Evolutionary conservation across 2,329 filamentous ascomycete species (phyloP).

Genomic region (Fusarium palustre): DNA sequence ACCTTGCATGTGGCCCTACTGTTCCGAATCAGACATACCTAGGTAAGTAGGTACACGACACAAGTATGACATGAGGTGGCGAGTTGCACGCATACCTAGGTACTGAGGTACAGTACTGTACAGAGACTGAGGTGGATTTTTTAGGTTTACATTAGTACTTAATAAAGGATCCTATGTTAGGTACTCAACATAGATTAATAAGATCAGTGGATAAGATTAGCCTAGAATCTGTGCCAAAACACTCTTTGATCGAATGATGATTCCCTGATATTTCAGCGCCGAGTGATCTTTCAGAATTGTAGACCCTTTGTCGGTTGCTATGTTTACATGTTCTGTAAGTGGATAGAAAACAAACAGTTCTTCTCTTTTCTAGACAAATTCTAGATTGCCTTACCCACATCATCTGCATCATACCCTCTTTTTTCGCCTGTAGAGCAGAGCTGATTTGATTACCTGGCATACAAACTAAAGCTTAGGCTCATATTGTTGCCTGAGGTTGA

Average conservation of each 20-base stretch:
- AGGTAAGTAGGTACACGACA: too few species aligned
- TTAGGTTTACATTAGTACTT: neutral
- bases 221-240: neutral
- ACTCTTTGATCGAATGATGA: neutral
- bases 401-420: constrained; percentile 20
- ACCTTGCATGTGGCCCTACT: constrained; percentile 30
- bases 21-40: neutral
- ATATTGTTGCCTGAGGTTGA: constrained; percentile 46
- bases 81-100: neutral
- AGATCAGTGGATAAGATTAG: neutral
- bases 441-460: constrained; percentile 18
- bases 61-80: constrained; percentile 3
- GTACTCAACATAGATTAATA: neutral
- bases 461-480: neutral
- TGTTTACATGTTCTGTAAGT: constrained; percentile 30
- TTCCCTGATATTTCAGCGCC: neutral
- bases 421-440: constrained; percentile 9
- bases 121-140: neutral
- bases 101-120: neutral
- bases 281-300: neutral
- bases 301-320: constrained; percentile 1
- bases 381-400: constrained; percentile 25
- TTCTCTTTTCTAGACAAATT: constrained; percentile 18
- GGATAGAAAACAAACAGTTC: constrained; percentile 20
- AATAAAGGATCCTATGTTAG: neutral